Evolutionary conservation across 805 yeast species (phyloP).

Genomic region (Lipomyces kockii): DNA sequence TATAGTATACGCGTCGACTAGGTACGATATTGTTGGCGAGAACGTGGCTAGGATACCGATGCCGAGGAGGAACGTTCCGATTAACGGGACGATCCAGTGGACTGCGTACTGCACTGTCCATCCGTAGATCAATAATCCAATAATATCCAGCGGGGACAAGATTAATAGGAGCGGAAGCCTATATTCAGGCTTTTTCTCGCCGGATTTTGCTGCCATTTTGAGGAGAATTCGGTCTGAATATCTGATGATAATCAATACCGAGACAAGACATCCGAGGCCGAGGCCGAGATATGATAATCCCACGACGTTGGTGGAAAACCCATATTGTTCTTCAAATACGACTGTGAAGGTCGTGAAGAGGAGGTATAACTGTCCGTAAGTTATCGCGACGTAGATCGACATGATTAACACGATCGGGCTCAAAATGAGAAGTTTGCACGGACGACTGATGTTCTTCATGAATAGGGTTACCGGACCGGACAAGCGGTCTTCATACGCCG

Average conservation of each 20-base stretch:
- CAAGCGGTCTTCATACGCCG: constrained; percentile 55
- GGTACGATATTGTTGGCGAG: constrained; percentile 65
- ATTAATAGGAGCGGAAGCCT: constrained; percentile 58
- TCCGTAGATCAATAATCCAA: constrained; percentile 69
- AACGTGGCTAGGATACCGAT: constrained; percentile 64
- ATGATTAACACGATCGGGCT: constrained; percentile 69
- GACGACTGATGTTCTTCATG: constrained; percentile 56
- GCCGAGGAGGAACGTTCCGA: constrained; percentile 67
- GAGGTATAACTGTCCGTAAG: constrained; percentile 68
- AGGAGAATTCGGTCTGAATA: constrained; percentile 51
- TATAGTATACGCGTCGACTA: constrained; percentile 71
- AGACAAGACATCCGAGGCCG: constrained; percentile 59
- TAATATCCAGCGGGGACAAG: constrained; percentile 58
- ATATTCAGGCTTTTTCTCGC: constrained; percentile 67
- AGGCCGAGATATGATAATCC: constrained; percentile 66
- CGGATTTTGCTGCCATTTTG: constrained; percentile 46
- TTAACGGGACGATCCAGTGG: constrained; percentile 65
- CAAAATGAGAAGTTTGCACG: constrained; percentile 55
- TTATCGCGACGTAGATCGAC: constrained; percentile 67
- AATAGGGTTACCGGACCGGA: constrained; percentile 36
- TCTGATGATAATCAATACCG: constrained; percentile 55
- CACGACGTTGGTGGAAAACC: constrained; percentile 47
- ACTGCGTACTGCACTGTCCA: constrained; percentile 64
- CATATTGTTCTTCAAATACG: constrained; percentile 53
- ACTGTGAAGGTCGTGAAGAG: constrained; percentile 63